Evolutionary conservation across 768 basidiomycete genomes (phyloP).

Genomic region (Boletus tomentosulus): DNA sequence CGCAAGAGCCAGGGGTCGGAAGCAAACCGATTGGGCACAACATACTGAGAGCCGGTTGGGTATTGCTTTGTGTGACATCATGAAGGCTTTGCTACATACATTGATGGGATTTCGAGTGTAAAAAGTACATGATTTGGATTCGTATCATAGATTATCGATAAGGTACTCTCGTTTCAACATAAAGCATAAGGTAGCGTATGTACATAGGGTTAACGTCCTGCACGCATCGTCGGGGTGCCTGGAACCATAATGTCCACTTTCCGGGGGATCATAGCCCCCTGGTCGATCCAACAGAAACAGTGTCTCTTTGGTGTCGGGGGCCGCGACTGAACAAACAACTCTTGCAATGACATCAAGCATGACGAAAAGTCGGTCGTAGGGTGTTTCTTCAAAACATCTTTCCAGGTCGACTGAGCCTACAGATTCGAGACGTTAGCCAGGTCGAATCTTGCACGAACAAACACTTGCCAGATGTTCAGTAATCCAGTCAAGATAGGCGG

Average conservation of each 20-base stretch:
- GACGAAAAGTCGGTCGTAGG: constrained; percentile 12
- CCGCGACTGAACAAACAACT: constrained; percentile 19
- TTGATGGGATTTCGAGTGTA: background rate
- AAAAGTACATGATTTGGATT: constrained; percentile 3
- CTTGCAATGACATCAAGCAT: constrained; percentile 15
- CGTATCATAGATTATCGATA: constrained; percentile 10
- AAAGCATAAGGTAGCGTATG: constrained; percentile 8
- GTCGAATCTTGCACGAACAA: background rate
- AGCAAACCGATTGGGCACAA: too few species aligned
- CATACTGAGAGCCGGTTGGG: too few species aligned
- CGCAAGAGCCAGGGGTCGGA: too few species aligned
- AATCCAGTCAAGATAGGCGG: constrained; percentile 28
- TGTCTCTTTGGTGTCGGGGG: constrained; percentile 2
- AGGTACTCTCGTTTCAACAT: constrained; percentile 8
- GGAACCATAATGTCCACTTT: constrained; percentile 18
- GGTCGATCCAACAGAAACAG: constrained; percentile 6
- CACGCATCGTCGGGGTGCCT: constrained; percentile 19
- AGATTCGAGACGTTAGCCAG: constrained; percentile 3
- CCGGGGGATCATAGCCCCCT: background rate
- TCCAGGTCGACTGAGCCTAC: constrained; percentile 18
- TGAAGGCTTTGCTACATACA: too few species aligned
- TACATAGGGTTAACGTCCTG: constrained; percentile 14
- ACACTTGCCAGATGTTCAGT: constrained; percentile 23
- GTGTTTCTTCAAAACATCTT: constrained; percentile 6
- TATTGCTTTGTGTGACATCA: too few species aligned